phyloP scores from a whole-genome alignment of 805 yeast species.

The Zygosaccharomyces siamensis region DNA sequence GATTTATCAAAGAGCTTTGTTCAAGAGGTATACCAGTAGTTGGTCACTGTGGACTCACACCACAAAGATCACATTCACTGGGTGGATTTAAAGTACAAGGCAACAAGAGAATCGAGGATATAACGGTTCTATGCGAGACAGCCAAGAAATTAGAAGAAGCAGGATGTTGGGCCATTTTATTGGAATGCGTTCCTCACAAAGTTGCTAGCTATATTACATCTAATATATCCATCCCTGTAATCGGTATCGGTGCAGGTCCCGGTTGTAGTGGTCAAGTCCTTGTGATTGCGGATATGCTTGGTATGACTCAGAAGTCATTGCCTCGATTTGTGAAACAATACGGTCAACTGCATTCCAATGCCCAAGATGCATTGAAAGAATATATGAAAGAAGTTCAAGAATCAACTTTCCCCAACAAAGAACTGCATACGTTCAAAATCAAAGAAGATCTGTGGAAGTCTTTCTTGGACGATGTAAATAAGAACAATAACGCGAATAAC shows the following conservation, averaged over 20 bases:
- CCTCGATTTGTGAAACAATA: constrained; percentile 79
- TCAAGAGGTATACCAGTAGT: constrained; percentile 78
- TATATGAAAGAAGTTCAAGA: constrained; percentile 59
- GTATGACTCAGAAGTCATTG: constrained; percentile 53
- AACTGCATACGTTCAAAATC: constrained; percentile 61
- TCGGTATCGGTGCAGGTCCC: constrained; percentile 95
- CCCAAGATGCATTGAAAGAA: constrained; percentile 46
- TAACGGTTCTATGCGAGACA: constrained; percentile 55
- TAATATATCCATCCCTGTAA: constrained; percentile 65
- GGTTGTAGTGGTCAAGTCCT: constrained; percentile 83
- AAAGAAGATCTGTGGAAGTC: constrained; percentile 54
- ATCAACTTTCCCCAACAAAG: constrained; percentile 54
- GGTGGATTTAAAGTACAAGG: constrained; percentile 94
- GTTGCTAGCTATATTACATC: constrained; percentile 63
- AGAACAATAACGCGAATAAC: not conserved
- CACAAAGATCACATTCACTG: constrained; percentile 71
- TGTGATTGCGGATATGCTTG: constrained; percentile 79
- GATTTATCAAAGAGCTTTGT: constrained; percentile 52
- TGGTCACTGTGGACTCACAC: constrained; percentile 91
- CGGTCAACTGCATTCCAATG: constrained; percentile 44
- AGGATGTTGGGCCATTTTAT: constrained; percentile 69
- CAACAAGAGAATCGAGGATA: constrained; percentile 45
- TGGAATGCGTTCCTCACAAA: constrained; percentile 82
- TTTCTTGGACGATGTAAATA: constrained; percentile 27
- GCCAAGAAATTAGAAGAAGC: constrained; percentile 66